Evolutionary conservation across 73 alveolate genomes (phyloP), one percentile per base, ranked within the genome.

Genomic region (Blepharisma japonicum): DNA sequence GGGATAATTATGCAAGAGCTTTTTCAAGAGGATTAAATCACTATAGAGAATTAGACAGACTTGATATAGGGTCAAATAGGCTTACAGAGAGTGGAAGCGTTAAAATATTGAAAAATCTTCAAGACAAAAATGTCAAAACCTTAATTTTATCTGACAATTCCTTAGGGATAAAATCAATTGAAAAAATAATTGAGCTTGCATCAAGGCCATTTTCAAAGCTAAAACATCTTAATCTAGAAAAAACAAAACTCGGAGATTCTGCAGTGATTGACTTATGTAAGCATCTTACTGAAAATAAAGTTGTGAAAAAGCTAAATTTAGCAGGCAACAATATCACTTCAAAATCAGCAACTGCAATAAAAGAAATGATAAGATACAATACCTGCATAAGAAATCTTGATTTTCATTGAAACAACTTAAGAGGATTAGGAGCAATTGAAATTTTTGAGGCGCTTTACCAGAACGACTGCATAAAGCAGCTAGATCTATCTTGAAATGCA

Each of bases 391-490:
- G 61, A 38, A 78, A 72, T 6, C 79, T 89, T 6, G 80, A 79
- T 53, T 79, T 89, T 32, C 68, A 86, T 27, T 89, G 95, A 92
- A 84, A 85, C 67, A 77, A 68, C 11, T 81, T 89, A 42, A 78
- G 80, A 20, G 87, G 79, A 45, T 67, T 68, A 55, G 95, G 95
- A 11, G 92, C 66, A n/a, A 70, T 38, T 23, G 42, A 38, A 14
- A 9, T 70, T 14, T 70, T 70, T 25, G 80, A 70, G 0, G 66
- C 55, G 0, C 56, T 70, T n/a, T 39, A 11, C 5, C 68, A 70
- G 20, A 70, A 70, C 6, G 68, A 47, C n/a, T n/a, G 42, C 45
- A 7, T 70, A 23, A 38, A 2, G 27, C 32, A 9, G 9, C 6
- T 70, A 9, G 80, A 70, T 5, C 3, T 70, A n/a, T 45, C 68